A percentile compares a stretch with the other conserved stretches of the same genome.
Evolutionary conservation across 2,329 filamentous ascomycete genomes (phyloP).

Genomic region (Pezicula carpinea): DNA sequence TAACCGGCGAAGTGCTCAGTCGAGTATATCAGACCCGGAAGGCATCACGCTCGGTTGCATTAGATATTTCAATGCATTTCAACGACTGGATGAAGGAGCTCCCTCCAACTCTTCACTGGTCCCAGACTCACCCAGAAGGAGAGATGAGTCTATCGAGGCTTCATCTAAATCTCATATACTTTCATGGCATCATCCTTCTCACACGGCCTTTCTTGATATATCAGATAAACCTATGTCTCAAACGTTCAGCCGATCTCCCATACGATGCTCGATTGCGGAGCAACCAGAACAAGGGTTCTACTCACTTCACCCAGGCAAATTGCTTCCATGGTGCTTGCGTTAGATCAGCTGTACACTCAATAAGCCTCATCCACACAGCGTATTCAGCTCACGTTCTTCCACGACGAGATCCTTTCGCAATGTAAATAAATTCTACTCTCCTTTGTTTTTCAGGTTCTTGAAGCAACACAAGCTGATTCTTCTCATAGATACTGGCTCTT

Average conservation of each 20-base stretch:
- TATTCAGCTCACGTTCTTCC: conserved; percentile 41
- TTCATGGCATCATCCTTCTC: conserved; percentile 57
- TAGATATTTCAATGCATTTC: conserved; percentile 50
- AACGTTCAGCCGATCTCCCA: background rate
- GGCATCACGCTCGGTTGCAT: conserved; percentile 36
- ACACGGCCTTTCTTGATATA: conserved; percentile 57
- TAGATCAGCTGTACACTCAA: conserved; percentile 42
- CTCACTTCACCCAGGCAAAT: conserved; percentile 23
- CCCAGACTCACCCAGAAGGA: conserved; percentile 33
- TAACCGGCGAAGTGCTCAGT: conserved; percentile 9
- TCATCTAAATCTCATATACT: conserved; percentile 56
- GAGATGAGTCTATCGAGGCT: conserved; percentile 53
- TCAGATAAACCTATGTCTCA: conserved; percentile 4
- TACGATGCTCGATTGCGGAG: conserved; percentile 21
- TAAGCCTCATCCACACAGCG: conserved; percentile 41
- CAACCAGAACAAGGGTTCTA: conserved; percentile 31
- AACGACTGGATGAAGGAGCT: conserved; percentile 45
- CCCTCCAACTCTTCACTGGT: conserved; percentile 42
- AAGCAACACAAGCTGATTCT: background rate
- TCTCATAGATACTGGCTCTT: conserved; percentile 47
- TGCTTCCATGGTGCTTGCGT: conserved; percentile 44
- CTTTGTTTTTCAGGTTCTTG: background rate
- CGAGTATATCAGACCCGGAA: conserved; percentile 40
- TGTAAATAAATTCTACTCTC: conserved; percentile 44
- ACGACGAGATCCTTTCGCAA: conserved; percentile 47